Conservation (phyloP, 805 yeast genomes). For the Wickerhamomyces pijperi region DNA sequence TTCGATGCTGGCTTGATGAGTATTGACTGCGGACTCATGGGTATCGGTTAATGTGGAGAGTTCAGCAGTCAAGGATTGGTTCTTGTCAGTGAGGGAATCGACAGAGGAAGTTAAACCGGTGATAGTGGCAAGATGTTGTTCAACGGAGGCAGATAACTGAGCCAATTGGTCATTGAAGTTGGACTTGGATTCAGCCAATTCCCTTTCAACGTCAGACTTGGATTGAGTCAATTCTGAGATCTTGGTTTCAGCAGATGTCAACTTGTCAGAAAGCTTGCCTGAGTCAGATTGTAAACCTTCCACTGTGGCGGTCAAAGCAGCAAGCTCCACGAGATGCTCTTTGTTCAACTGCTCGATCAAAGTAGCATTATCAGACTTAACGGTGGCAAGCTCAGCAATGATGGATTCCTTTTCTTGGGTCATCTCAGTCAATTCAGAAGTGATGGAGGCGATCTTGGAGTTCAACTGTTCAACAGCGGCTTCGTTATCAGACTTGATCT, state of each 20-base stretch:
- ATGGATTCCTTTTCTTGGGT: not conserved
- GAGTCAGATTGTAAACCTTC: not conserved
- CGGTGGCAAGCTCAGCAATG: not conserved
- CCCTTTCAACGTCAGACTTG: not conserved
- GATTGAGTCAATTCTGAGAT: not conserved
- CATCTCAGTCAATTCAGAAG: not conserved
- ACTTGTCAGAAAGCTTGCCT: not conserved
- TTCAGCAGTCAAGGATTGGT: too few species aligned
- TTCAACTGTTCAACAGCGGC: not conserved
- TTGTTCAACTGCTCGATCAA: not conserved
- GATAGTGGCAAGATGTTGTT: too few species aligned
- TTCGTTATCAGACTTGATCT: not conserved
- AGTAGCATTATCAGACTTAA: too few species aligned
- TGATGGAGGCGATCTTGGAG: not conserved
- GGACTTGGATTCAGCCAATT: too few species aligned
- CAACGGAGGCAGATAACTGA: too few species aligned
- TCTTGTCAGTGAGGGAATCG: too few species aligned
- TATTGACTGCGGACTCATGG: too few species aligned
- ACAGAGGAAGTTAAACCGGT: too few species aligned
- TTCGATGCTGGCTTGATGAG: too few species aligned
- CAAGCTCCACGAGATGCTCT: not conserved
- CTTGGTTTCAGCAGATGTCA: not conserved
- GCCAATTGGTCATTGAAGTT: too few species aligned
- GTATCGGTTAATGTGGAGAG: too few species aligned
- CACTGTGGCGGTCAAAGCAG: not conserved